Evolutionary conservation across 2,329 filamentous ascomycete species (phyloP).

Genomic region (Penicillium italicum): DNA sequence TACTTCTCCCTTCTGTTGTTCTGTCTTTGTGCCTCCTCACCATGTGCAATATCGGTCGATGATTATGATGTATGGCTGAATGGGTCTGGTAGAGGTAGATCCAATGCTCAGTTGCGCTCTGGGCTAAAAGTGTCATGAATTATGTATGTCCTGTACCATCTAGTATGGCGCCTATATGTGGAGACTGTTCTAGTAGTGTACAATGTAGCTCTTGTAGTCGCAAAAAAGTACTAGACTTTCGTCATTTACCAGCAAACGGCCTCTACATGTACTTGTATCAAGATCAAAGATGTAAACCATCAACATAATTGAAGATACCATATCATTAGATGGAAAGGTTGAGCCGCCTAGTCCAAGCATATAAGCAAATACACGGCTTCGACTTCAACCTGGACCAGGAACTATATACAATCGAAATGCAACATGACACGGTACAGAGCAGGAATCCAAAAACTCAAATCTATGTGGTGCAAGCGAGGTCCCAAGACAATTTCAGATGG

Average conservation of each 20-base stretch:
- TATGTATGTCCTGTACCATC: conserved; percentile 25
- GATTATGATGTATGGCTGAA: conserved; percentile 19
- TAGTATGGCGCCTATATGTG: conserved; percentile 1
- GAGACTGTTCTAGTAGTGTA: neutral
- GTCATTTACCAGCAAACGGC: neutral
- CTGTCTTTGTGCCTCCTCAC: conserved; percentile 19
- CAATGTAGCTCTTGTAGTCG: neutral
- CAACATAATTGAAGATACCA: conserved; percentile 6
- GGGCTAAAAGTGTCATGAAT: conserved; percentile 27
- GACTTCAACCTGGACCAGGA: conserved; percentile 11
- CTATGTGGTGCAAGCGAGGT: conserved; percentile 15
- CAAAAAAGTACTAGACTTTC: neutral
- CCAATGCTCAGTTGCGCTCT: conserved; percentile 18
- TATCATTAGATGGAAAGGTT: conserved; percentile 20
- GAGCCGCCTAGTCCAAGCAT: conserved; percentile 5
- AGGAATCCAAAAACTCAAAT: conserved; percentile 16
- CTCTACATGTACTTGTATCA: neutral
- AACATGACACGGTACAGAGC: conserved; percentile 13
- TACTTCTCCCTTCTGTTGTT: conserved; percentile 22
- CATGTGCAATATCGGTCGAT: conserved; percentile 19
- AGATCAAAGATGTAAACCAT: neutral
- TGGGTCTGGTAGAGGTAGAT: conserved; percentile 22
- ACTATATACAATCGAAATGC: conserved; percentile 27
- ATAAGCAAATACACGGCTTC: conserved; percentile 7
- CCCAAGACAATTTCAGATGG: neutral